Evolutionary conservation across 2,329 filamentous ascomycete species (phyloP).

Genomic region (Zasmidium citrigriseum): DNA sequence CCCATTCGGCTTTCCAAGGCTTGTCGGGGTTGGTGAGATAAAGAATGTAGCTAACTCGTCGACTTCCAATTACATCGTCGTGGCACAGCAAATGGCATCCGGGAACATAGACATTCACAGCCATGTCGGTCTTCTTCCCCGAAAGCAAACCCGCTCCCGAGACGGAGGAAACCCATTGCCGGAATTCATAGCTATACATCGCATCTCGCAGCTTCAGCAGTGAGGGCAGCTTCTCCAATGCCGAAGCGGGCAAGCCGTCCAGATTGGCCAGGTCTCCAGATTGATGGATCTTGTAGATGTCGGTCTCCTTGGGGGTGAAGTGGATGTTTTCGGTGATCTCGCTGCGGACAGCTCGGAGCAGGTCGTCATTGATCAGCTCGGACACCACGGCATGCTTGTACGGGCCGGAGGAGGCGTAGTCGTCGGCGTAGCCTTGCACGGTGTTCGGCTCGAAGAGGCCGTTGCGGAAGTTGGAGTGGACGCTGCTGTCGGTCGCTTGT

Average conservation of each 20-base stretch:
- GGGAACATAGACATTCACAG: constrained; percentile 96
- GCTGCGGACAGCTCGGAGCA: constrained; percentile 81
- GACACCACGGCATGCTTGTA: constrained; percentile 95
- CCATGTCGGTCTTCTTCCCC: constrained; percentile 96
- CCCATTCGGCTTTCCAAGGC: constrained; percentile 89
- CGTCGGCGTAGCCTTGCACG: constrained; percentile 59
- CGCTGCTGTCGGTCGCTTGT: constrained; percentile 37
- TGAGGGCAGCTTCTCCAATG: constrained; percentile 81
- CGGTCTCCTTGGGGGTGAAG: constrained; percentile 97
- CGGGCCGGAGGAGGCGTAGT: constrained; percentile 65
- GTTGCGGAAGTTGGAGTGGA: constrained; percentile 62
- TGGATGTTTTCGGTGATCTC: constrained; percentile 90
- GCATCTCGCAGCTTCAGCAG: constrained; percentile 91
- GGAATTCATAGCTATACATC: constrained; percentile 86
- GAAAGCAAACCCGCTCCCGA: constrained; percentile 85
- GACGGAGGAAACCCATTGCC: constrained; percentile 82
- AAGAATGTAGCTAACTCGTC: constrained; percentile 93
- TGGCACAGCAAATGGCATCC: constrained; percentile 95
- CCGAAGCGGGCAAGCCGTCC: constrained; percentile 85
- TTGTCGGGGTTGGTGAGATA: constrained; percentile 92
- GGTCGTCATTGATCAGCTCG: constrained; percentile 72
- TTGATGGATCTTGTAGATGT: constrained; percentile 99
- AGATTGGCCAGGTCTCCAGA: constrained; percentile 96
- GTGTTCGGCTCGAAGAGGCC: constrained; percentile 65
- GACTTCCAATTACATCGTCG: constrained; percentile 97